Conservation (phyloP, 805 yeast species). For the Pichia kluyveri region DNA sequence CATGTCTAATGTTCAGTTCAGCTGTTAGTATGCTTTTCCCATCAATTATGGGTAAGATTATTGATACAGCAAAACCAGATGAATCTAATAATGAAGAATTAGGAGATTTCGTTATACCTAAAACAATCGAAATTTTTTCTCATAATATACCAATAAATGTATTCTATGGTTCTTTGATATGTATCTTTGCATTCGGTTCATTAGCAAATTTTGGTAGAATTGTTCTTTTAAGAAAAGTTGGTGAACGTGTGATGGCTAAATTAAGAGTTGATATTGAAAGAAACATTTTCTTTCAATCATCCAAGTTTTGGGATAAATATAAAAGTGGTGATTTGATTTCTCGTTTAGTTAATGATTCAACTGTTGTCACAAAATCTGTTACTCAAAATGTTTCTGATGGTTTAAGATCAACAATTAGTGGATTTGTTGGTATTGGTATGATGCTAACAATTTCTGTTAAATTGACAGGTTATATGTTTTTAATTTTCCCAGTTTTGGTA, state of each 20-base stretch:
- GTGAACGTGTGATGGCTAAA: conserved; percentile 82
- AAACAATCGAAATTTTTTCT: conserved; percentile 16
- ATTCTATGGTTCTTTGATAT: conserved; percentile 55
- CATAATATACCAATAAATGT: conserved; percentile 55
- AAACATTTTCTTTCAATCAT: conserved; percentile 75
- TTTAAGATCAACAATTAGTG: conserved; percentile 72
- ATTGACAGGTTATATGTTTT: conserved; percentile 70
- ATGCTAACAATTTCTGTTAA: conserved; percentile 83
- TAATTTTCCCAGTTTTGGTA: conserved; percentile 77
- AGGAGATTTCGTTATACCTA: conserved; percentile 5
- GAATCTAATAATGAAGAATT: conserved; percentile 14
- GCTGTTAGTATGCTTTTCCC: conserved; percentile 79
- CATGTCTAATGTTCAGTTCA: conserved; percentile 59
- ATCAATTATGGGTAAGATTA: conserved; percentile 71
- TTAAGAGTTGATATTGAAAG: conserved; percentile 68
- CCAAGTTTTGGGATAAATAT: conserved; percentile 81
- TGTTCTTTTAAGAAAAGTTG: conserved; percentile 65
- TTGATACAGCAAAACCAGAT: conserved; percentile 52
- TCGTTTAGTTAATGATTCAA: conserved; percentile 79
- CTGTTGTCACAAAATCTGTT: conserved; percentile 75
- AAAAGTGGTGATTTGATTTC: conserved; percentile 90
- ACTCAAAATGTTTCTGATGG: conserved; percentile 91
- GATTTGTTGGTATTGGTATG: conserved; percentile 82
- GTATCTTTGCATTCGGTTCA: conserved; percentile 65
- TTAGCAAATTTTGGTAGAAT: conserved; percentile 74